phyloP scores from a whole-genome alignment of 116 monocot genomes.

The Cymodocea nodosa region DNA sequence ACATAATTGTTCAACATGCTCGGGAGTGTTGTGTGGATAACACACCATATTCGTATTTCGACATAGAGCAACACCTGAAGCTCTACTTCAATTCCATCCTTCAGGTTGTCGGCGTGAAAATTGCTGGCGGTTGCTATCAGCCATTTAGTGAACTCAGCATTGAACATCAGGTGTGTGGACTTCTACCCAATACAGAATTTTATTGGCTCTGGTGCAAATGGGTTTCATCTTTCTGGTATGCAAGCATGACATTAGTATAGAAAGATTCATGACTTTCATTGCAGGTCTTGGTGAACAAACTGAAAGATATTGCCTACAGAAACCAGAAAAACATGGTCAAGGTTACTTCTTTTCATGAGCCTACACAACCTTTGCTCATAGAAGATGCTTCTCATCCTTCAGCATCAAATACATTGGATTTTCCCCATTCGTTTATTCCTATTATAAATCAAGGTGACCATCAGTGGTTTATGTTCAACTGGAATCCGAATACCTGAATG shows the following conservation, averaged over 20 bases:
- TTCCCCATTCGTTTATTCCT: neutral
- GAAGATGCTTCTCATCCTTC: neutral
- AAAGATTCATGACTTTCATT: neutral
- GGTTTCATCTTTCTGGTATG: neutral
- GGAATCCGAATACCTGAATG: neutral
- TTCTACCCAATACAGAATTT: neutral
- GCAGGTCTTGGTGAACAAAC: conserved; percentile 7
- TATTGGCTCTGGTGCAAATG: neutral
- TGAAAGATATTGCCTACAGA: conserved; percentile 11
- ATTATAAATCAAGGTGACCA: neutral
- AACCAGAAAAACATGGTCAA: conserved; percentile 3
- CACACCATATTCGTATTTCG: conserved; percentile 8
- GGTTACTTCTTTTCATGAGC: neutral
- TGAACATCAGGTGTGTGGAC: conserved; percentile 3
- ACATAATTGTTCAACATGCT: conserved; percentile 21
- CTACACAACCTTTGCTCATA: neutral
- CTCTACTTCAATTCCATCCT: conserved; percentile 20
- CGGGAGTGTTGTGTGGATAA: conserved; percentile 13
- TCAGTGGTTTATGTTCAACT: neutral
- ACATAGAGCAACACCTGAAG: neutral
- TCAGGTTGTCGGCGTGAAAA: conserved; percentile 11
- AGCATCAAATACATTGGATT: neutral
- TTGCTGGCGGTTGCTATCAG: conserved; percentile 3
- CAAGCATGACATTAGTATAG: neutral
- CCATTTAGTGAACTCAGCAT: neutral